Conservation (phyloP, 202 grass and related monocot genomes). For the Carex sylvatica region DNA sequence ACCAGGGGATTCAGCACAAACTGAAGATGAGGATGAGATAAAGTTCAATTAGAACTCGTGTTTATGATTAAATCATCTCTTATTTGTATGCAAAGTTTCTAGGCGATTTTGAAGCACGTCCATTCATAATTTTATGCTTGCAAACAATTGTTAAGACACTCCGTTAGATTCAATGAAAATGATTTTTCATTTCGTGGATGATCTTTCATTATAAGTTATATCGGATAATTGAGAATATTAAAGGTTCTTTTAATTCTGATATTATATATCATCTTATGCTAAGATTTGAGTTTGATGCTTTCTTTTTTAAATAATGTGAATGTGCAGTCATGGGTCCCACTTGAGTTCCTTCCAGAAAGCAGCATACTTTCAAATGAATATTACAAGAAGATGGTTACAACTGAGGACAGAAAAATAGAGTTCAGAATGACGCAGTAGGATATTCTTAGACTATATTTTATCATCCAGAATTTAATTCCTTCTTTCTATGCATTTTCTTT, state of each 20-base stretch:
- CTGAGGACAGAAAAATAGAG: conserved; percentile 1
- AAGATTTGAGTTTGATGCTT: background rate
- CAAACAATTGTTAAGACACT: background rate
- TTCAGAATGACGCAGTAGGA: conserved; percentile 26
- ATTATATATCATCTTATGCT: background rate
- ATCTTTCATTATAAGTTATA: background rate
- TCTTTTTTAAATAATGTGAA: conserved; percentile 3
- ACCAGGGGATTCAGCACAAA: conserved; percentile 27
- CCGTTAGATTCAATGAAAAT: background rate
- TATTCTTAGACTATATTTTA: background rate
- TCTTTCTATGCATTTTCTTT: background rate
- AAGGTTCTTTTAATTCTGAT: background rate
- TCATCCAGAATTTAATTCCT: background rate
- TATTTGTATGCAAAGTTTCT: background rate
- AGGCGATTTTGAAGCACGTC: background rate
- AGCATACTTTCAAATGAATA: conserved; percentile 17
- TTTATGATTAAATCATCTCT: background rate
- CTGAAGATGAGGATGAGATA: conserved; percentile 8
- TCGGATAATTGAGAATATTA: background rate
- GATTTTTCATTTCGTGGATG: background rate
- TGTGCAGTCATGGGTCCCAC: conserved; percentile 15
- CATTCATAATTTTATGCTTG: background rate
- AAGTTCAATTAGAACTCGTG: conserved; percentile 9
- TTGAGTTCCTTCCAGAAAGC: conserved; percentile 22
- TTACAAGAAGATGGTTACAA: conserved; percentile 16